phyloP scores from a whole-genome alignment of 2,329 filamentous ascomycete species.

The Ophiostoma sp. region DNA sequence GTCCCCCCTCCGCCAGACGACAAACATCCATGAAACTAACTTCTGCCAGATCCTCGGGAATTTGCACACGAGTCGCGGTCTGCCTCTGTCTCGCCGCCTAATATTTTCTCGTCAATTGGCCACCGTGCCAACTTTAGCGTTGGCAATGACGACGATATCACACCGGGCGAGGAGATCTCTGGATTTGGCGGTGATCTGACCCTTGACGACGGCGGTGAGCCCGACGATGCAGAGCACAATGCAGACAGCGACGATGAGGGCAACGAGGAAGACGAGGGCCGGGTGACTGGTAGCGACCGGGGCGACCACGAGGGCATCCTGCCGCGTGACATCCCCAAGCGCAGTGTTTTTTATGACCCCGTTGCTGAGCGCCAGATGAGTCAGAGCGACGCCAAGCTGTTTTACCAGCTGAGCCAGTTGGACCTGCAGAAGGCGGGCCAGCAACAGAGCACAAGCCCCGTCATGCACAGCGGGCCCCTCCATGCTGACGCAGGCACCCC shows the following conservation, averaged over 20 bases:
- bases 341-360: constrained; percentile 88
- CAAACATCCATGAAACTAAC: neutral
- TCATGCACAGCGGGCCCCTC: constrained; percentile 30
- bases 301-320: constrained; percentile 53
- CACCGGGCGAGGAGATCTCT: constrained; percentile 9
- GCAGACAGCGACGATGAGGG: constrained; percentile 33
- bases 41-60: neutral
- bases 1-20: too few relatives aligned
- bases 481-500: neutral
- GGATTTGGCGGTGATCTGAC: neutral
- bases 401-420: constrained; percentile 83
- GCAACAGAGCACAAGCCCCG: constrained; percentile 40
- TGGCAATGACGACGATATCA: neutral
- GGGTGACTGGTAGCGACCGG: constrained; percentile 17
- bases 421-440: constrained; percentile 42
- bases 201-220: neutral
- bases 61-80: constrained; percentile 20
- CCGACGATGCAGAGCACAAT: neutral
- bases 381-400: constrained; percentile 88
- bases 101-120: neutral
- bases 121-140: constrained; percentile 6
- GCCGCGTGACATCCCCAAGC: constrained; percentile 55
- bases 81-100: constrained; percentile 22
- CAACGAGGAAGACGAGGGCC: constrained; percentile 29
- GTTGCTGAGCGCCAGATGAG: constrained; percentile 91